Evolutionary conservation across 106 monocot species (phyloP).

Genomic region (Ottelia alismoides): DNA sequence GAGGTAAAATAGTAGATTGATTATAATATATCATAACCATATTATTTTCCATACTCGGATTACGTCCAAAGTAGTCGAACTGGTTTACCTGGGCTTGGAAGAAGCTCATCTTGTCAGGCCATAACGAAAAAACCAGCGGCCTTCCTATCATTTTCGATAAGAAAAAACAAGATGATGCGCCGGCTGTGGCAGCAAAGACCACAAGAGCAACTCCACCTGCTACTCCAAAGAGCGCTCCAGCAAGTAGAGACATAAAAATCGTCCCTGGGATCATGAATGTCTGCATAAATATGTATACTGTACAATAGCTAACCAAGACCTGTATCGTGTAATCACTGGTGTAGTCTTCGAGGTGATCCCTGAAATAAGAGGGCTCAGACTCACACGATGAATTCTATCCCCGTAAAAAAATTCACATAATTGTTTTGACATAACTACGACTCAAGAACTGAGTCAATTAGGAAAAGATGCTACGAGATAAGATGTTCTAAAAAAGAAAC

Average conservation of each 20-base stretch:
- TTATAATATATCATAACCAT: too few relatives aligned
- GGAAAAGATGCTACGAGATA: too few relatives aligned
- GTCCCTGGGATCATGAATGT: conserved; percentile 99
- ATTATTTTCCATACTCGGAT: neutral
- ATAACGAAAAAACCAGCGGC: conserved; percentile 74
- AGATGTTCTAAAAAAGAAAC: too few relatives aligned
- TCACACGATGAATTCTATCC: too few relatives aligned
- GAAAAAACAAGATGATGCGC: conserved; percentile 94
- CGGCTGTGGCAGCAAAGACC: conserved; percentile 90
- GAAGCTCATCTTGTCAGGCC: conserved; percentile 84
- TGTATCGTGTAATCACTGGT: conserved; percentile 86
- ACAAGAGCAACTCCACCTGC: conserved; percentile 62
- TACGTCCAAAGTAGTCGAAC: neutral
- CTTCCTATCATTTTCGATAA: conserved; percentile 83
- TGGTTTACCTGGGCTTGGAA: conserved; percentile 97
- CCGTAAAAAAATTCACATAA: too few relatives aligned
- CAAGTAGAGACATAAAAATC: conserved; percentile 96
- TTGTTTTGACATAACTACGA: too few relatives aligned
- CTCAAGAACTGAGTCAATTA: too few relatives aligned
- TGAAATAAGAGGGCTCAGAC: conserved; percentile 19
- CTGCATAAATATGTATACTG: conserved; percentile 97
- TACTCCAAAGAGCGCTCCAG: conserved; percentile 85
- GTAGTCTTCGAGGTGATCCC: conserved; percentile 87
- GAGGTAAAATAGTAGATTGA: conserved; percentile 5
- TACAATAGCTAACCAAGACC: conserved; percentile 77